Percentiles rank a stretch among this genome's conserved stretches.
Conservation (phyloP, 768 basidiomycete species). For the Lactarius quietus region DNA sequence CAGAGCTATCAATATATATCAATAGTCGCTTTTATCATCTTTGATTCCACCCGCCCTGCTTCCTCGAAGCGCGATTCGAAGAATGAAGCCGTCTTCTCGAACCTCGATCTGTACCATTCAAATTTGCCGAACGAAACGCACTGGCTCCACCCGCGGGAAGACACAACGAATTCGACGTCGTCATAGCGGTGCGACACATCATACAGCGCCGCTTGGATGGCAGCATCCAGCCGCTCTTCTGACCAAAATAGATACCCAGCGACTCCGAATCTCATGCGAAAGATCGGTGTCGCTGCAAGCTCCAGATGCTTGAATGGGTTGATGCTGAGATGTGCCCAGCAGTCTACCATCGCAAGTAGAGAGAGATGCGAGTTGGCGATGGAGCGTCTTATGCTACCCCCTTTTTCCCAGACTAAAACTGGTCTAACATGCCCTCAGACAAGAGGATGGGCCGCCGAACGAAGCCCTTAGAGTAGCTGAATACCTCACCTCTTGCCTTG, state of each 20-base stretch:
- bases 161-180: too few relatives aligned
- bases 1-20: slow-evolving; percentile 54
- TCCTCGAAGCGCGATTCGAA: slow-evolving; percentile 88
- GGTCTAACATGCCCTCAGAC: too few relatives aligned
- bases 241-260: slow-evolving; percentile 92
- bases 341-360: slow-evolving; percentile 97
- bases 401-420: slow-evolving; percentile 75
- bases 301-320: slow-evolving; percentile 88
- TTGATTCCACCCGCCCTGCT: slow-evolving; percentile 72
- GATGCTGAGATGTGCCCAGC: slow-evolving; percentile 86
- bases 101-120: too few relatives aligned
- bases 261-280: slow-evolving; percentile 95
- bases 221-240: slow-evolving; percentile 54
- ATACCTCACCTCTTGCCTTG: slow-evolving; percentile 71
- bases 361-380: slow-evolving; percentile 87
- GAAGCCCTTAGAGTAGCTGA: slow-evolving; percentile 43
- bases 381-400: slow-evolving; percentile 30
- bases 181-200: too few relatives aligned
- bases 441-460: slow-evolving; percentile 65
- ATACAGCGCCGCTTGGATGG: too few relatives aligned
- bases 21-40: slow-evolving; percentile 93
- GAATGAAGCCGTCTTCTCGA: slow-evolving; percentile 74
- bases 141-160: too few relatives aligned
- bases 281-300: slow-evolving; percentile 93
- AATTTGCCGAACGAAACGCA: too few relatives aligned